These are phyloP conservation scores for Endotrypanum monterogeii DNA, from an alignment of 208 protist species.

Conservation along the genomic window DNA sequence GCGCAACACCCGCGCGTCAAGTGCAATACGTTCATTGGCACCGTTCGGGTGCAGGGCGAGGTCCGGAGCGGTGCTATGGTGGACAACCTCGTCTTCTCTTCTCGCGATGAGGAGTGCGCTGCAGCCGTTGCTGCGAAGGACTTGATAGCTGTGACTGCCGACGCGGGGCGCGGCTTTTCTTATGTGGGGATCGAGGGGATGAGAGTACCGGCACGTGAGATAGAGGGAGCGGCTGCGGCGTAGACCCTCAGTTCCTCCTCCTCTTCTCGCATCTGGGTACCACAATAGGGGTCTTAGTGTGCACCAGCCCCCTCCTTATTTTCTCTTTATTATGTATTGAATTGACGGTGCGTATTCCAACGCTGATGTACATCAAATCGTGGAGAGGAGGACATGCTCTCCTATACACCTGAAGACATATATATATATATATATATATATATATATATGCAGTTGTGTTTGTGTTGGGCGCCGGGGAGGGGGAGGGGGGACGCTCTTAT, in stretches of 20 bases:
- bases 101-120: constrained; percentile 25
- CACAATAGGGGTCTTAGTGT: background rate
- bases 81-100: constrained; percentile 77
- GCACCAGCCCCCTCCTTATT: background rate
- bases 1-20: constrained; percentile 67
- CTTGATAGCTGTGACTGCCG: constrained; percentile 9
- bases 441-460: background rate
- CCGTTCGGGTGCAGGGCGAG: constrained; percentile 70
- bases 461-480: background rate
- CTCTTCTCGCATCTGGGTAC: background rate
- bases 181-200: constrained; percentile 48
- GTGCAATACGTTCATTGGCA: constrained; percentile 53
- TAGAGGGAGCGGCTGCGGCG: constrained; percentile 4
- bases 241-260: background rate
- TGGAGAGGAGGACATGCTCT: background rate
- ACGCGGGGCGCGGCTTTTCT: constrained; percentile 31
- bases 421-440: background rate
- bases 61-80: constrained; percentile 59
- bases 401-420: background rate
- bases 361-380: background rate
- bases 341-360: background rate
- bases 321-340: background rate
- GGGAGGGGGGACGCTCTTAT: background rate
- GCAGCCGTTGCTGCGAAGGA: constrained; percentile 22
- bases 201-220: constrained; percentile 7